Percentiles rank a stretch among this genome's conserved stretches.
These are phyloP conservation scores for Rhytidiadelphus loreus DNA, from an alignment of 225 moss, liverwort and hornwort genomes.

Conservation along the genomic window DNA sequence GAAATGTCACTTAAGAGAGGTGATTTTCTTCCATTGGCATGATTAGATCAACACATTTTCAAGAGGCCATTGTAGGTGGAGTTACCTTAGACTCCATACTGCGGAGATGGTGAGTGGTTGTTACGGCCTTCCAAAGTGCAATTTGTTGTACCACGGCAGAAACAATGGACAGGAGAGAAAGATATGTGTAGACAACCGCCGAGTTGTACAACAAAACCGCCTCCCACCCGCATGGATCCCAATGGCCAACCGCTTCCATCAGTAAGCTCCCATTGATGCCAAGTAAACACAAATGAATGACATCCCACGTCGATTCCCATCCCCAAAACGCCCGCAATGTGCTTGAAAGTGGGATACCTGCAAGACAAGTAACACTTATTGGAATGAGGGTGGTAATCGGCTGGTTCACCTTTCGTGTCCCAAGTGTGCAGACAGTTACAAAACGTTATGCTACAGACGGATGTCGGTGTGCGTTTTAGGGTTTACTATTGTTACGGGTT, in stretches of 20 bases:
- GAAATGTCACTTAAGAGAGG: too few relatives aligned
- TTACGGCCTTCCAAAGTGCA: not conserved
- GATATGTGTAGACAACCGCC: not conserved
- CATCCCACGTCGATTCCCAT: not conserved
- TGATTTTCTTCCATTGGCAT: not conserved
- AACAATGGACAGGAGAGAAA: not conserved
- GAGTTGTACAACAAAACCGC: not conserved
- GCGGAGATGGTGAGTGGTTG: not conserved
- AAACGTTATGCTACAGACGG: not conserved
- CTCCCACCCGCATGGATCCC: not conserved
- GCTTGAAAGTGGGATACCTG: not conserved
- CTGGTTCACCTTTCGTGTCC: not conserved
- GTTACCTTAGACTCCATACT: not conserved
- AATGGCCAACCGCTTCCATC: not conserved
- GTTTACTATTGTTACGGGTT: not conserved
- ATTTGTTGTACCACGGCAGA: not conserved
- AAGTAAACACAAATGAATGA: not conserved
- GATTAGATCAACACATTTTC: not conserved
- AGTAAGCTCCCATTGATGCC: constrained; percentile 3
- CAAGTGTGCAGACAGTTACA: not conserved
- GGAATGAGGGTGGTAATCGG: too few relatives aligned
- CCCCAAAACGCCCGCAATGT: not conserved
- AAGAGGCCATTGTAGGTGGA: too few relatives aligned
- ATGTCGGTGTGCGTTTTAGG: not conserved
- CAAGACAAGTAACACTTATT: not conserved